A percentile compares a stretch with the other conserved stretches of the same genome.
Conservation (phyloP, 2,329 filamentous ascomycete genomes). For the Monilinia fructicola region DNA sequence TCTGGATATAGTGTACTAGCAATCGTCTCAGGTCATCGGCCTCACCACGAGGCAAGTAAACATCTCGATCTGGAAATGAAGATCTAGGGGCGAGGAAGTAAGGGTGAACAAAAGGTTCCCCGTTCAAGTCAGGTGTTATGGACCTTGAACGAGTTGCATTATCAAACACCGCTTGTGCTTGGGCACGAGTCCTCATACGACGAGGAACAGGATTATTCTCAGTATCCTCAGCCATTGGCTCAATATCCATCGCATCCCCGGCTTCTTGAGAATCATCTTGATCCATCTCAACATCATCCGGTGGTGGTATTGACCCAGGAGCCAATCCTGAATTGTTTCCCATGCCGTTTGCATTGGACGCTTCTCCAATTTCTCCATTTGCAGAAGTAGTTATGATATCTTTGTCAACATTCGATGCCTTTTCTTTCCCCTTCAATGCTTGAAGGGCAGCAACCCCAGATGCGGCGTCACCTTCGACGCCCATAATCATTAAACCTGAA, state of each 20-base stretch:
- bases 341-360: neutral
- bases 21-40: slow-evolving; percentile 76
- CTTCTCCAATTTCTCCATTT: neutral
- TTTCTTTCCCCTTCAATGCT: slow-evolving; percentile 14
- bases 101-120: slow-evolving; percentile 65
- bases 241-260: slow-evolving; percentile 16
- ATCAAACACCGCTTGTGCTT: slow-evolving; percentile 47
- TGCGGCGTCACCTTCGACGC: slow-evolving; percentile 16
- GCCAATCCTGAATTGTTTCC: neutral
- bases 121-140: slow-evolving; percentile 46
- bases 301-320: neutral
- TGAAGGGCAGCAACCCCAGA: slow-evolving; percentile 3
- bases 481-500: slow-evolving; percentile 22
- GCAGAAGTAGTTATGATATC: neutral
- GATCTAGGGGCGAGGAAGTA: slow-evolving; percentile 67
- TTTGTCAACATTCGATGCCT: slow-evolving; percentile 1
- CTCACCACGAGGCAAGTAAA: slow-evolving; percentile 69
- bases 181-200: slow-evolving; percentile 56
- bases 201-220: slow-evolving; percentile 47
- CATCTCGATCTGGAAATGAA: slow-evolving; percentile 64
- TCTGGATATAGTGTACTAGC: slow-evolving; percentile 75
- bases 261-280: slow-evolving; percentile 17
- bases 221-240: slow-evolving; percentile 40
- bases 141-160: slow-evolving; percentile 41
- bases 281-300: slow-evolving; percentile 25